Base-by-base conservation (phyloP, 2,329 filamentous ascomycete species). In the Beauveria pseudobassiana region DNA sequence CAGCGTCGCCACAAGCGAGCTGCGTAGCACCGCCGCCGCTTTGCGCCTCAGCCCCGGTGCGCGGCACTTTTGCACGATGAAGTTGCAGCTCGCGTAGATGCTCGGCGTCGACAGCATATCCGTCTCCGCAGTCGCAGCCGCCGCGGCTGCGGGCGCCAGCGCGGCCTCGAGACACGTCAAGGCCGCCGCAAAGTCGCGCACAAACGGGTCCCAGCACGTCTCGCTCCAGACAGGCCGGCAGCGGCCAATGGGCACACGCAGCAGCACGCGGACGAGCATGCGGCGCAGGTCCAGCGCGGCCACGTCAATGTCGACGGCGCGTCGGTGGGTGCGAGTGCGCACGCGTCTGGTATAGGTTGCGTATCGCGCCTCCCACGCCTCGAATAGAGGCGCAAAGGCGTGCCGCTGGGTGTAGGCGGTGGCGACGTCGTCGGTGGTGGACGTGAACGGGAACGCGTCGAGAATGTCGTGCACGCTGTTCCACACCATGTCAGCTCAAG, bases 401-500 rank as follows among this genome's bases (percentile, higher is more conserved):
- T 45, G 40, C 40, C 52, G 52, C 4, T 7, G 10, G 3, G 20
- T 24, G 22, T 30, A 18, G 8, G 38, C 40, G 34, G 22, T 10
- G 4, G 52, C 5, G 20, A 43, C 18, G 24, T 43, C 52, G 22
- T 5, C 14, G 14, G 14, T 12, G 10, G 24, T n/a, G 8, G 52
- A 24, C 52, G 14, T 3, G 1, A 20, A n/a, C 8, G 52, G 52
- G 4, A 55, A 40, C 8, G 52, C 22, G 18, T 55, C 52, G 16
- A 55, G 22, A 6, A 55, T 28, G 9, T 55, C 52, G 38, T 55
- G 38, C 16, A 55, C 52, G 52, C 52, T 43, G 52, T 55, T 55
- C 52, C 52, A 55, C 16, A 55, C 14, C 52, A 55, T 55, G 40
- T 45, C 14, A 55, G 52, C 52, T 55, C 52, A 22, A 55, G 38